Evolutionary conservation across 2,329 filamentous ascomycete genomes (phyloP), one percentile per base, ranked within the genome.

Genomic region (Dothideomycetes sp.): DNA sequence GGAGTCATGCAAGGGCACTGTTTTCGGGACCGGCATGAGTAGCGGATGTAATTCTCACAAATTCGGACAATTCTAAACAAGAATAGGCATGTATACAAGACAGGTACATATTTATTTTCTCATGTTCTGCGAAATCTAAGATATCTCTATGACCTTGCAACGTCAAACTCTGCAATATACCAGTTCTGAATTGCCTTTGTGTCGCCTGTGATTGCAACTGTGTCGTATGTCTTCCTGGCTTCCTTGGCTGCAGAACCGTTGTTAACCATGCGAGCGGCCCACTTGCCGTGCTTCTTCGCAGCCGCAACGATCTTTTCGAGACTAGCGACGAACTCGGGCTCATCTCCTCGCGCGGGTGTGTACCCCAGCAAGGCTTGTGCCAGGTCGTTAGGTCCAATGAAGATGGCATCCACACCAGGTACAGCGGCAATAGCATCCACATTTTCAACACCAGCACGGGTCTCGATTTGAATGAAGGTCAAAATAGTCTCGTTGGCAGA

Each of bases 271-370:
- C 66, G 60, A 0, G 74, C 80, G 4, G 70, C 70, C 62, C 79
- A 81, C 60, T 82, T 84, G 15, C 77, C 78, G 9, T 79, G 70
- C 45, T 66, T 70, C 37, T 68, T 64, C 3, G 75, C 70, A 3
- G 79, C 77, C 10, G 62, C 62, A 8, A 77, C 62, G 40, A 74
- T 69, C 32, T 55, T 60, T 15, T 65, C 62, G 47, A 75, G 69
- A 3, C 70, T 69, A 2, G 58, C 55, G 18, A 62, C 59, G 36
- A 72, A 50, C 38, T 70, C 65, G 4, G 60, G 58, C 40, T 68
- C 63, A 51, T 68, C 12, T 45, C 58, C 41, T 14, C 44, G 15
- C 53, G 59, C 12, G 62, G 45, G 34, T 68, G 66, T 0, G 66
- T 69, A 45, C 60, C 60, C 18, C 63, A 70, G 41, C 69, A 72